These are phyloP conservation scores for Talaromyces atroroseus DNA, from an alignment of 2,329 filamentous ascomycete genomes.

Conservation along the genomic window DNA sequence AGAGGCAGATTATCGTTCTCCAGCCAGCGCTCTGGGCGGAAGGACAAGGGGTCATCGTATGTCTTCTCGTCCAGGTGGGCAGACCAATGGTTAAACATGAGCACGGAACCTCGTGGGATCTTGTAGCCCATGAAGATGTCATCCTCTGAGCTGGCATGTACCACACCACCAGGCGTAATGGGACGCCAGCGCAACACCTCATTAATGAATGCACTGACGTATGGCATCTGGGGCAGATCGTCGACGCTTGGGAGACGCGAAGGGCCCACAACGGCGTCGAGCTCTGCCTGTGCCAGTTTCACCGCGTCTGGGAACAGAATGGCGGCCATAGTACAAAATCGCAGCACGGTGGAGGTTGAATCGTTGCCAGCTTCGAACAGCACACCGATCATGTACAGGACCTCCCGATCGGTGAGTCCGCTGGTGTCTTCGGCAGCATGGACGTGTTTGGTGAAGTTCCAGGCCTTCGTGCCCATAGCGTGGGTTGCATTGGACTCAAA, in stretches of 20 bases:
- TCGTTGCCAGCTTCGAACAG: constrained; percentile 46
- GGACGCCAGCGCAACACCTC: constrained; percentile 33
- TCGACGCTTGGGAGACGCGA: constrained; percentile 25
- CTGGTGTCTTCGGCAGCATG: constrained; percentile 32
- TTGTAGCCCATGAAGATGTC: constrained; percentile 54
- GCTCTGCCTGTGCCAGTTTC: constrained; percentile 29
- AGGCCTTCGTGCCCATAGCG: constrained; percentile 13
- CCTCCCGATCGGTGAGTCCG: constrained; percentile 37
- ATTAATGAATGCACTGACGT: constrained; percentile 26
- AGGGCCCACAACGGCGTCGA: constrained; percentile 25
- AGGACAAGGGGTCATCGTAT: not conserved
- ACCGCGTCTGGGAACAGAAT: constrained; percentile 29
- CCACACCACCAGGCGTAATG: constrained; percentile 38
- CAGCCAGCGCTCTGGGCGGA: no score
- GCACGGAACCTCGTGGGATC: constrained; percentile 50
- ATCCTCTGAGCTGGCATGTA: constrained; percentile 47
- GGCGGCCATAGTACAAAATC: constrained; percentile 38
- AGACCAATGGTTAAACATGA: constrained; percentile 19
- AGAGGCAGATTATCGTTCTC: no score
- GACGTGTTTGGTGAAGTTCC: constrained; percentile 20
- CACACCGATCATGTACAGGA: constrained; percentile 41
- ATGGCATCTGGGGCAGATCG: constrained; percentile 24
- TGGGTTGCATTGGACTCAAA: not conserved
- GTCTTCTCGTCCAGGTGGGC: not conserved
- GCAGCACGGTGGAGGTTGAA: constrained; percentile 44